A percentile compares a stretch with the other conserved stretches of the same genome.
These are phyloP conservation scores for Cordyceps farinosa DNA, from an alignment of 2,329 filamentous ascomycete genomes.

Conservation along the genomic window DNA sequence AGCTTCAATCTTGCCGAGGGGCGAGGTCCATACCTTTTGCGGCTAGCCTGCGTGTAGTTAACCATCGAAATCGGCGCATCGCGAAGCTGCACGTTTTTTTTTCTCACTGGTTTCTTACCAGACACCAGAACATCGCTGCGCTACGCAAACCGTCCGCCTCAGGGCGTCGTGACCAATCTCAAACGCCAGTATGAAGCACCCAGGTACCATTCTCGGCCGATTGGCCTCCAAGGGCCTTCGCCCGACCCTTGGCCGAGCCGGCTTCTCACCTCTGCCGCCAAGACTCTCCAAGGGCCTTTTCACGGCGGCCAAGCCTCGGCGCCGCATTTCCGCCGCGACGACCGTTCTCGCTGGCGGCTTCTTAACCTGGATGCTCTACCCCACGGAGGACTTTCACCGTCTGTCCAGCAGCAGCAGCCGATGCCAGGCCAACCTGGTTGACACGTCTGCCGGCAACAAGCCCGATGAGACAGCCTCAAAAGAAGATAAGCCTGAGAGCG, in stretches of 20 bases:
- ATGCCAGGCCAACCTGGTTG: background rate
- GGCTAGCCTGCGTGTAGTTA: background rate
- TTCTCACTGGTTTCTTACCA: background rate
- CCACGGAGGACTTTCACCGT: constrained; percentile 40
- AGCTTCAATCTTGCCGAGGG: constrained; percentile 1
- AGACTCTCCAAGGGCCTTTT: constrained; percentile 12
- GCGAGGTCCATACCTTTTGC: background rate
- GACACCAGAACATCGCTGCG: background rate
- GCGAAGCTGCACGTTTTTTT: background rate
- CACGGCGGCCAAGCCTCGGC: constrained; percentile 6
- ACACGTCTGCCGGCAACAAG: background rate
- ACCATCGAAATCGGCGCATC: background rate
- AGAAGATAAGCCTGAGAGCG: constrained; percentile 12
- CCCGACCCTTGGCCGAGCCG: background rate
- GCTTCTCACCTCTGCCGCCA: constrained; percentile 1
- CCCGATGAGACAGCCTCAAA: background rate
- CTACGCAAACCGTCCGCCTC: background rate
- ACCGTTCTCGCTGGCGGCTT: constrained; percentile 35
- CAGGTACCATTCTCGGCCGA: constrained; percentile 5
- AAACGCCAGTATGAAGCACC: constrained; percentile 9
- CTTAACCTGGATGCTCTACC: constrained; percentile 43
- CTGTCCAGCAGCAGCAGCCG: constrained; percentile 26
- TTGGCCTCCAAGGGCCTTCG: constrained; percentile 15
- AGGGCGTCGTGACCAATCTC: background rate
- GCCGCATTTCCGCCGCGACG: constrained; percentile 12